phyloP scores from a whole-genome alignment of 2,329 filamentous ascomycete species.

The Ceratocystis cacaofunesta region DNA sequence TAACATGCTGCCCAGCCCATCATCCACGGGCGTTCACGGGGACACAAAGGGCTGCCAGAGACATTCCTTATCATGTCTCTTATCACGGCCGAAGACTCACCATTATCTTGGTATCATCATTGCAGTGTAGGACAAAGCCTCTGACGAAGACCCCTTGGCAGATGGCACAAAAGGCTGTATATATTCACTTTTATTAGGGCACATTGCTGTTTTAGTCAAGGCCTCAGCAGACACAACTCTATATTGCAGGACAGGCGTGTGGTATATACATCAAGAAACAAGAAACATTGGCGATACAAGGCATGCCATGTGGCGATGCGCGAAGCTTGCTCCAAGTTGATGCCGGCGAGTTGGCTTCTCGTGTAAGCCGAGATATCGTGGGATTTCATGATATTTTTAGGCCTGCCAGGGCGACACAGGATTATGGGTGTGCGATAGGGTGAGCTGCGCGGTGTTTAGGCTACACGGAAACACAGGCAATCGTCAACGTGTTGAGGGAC shows the following conservation, averaged over 20 bases:
- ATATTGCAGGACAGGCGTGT: background rate
- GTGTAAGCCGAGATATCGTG: no score
- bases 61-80: background rate
- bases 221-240: background rate
- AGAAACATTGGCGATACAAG: no score
- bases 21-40: background rate
- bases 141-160: background rate
- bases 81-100: background rate
- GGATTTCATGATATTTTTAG: no score
- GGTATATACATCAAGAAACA: background rate
- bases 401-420: no score
- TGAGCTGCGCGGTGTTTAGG: no score
- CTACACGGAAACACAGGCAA: no score
- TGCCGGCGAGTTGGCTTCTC: no score
- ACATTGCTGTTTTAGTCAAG: background rate
- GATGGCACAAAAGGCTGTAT: background rate
- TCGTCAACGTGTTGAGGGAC: no score
- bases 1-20: no score
- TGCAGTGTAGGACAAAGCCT: background rate
- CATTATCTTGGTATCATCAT: background rate
- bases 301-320: no score
- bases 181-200: background rate
- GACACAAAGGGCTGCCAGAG: background rate
- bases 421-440: no score
- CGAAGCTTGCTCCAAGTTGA: no score